A percentile compares a stretch with the other conserved stretches of the same genome.
These are phyloP conservation scores for Lichenothelia convexa DNA, from an alignment of 495 filamentous ascomycete species.

Conservation along the genomic window DNA sequence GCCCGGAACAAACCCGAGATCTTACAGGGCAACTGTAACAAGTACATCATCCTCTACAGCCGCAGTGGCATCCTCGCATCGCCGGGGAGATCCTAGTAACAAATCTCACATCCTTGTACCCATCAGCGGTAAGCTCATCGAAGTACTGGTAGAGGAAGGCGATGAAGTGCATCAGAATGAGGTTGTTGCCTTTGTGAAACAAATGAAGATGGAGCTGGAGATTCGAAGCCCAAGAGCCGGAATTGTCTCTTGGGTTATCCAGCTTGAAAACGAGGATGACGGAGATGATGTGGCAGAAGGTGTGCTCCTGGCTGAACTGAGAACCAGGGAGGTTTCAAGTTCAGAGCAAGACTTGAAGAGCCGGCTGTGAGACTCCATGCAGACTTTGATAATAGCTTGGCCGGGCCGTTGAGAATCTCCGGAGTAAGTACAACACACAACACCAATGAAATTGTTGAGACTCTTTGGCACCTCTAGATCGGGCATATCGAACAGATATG, in stretches of 20 bases:
- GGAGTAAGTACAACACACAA: too few species aligned
- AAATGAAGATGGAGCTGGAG: conserved; percentile 55
- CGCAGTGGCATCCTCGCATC: conserved; percentile 29
- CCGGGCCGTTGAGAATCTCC: too few species aligned
- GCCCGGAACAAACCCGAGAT: conserved; percentile 14
- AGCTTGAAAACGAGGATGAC: conserved; percentile 40
- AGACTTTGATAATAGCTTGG: too few species aligned
- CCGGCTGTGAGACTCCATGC: too few species aligned
- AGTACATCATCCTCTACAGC: conserved; percentile 31
- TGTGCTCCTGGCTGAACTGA: too few species aligned
- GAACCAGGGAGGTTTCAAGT: too few species aligned
- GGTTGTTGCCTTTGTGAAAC: conserved; percentile 41
- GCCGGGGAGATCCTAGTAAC: conserved; percentile 32
- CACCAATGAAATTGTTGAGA: too few species aligned
- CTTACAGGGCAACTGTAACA: conserved; percentile 28
- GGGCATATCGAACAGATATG: too few species aligned
- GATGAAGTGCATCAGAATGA: conserved; percentile 33
- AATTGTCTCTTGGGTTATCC: conserved; percentile 33
- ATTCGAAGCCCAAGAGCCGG: conserved; percentile 32
- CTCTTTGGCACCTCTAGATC: too few species aligned
- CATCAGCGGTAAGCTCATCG: conserved; percentile 38
- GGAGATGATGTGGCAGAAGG: conserved; percentile 44
- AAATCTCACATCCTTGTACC: conserved; percentile 38
- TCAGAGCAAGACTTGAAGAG: too few species aligned
- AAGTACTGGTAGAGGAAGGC: conserved; percentile 35